Evolutionary conservation across 75 land plant species (phyloP).

Genomic region (Selaginella moellendorffii): DNA sequence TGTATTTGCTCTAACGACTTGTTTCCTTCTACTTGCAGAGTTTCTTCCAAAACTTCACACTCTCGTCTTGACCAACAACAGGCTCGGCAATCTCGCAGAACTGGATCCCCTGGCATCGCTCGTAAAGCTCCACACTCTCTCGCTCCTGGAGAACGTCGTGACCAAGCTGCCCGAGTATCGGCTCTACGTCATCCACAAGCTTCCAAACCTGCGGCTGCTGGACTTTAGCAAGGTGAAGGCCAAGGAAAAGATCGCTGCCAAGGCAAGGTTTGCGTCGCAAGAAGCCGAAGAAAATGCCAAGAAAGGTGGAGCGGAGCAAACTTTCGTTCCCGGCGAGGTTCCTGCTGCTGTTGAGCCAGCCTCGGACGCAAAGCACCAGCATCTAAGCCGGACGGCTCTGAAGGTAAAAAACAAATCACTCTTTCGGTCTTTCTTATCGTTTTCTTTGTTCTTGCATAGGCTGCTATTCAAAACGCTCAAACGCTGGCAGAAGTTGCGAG

Average conservation of each 20-base stretch:
- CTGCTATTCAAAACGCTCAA: slow-evolving; percentile 90
- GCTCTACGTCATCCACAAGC: slow-evolving; percentile 71
- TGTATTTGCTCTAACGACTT: background rate
- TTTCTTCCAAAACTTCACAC: slow-evolving; percentile 83
- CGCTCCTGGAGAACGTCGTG: slow-evolving; percentile 71
- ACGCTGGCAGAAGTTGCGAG: slow-evolving; percentile 92
- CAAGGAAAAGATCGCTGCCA: slow-evolving; percentile 87
- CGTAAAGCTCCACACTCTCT: slow-evolving; percentile 59
- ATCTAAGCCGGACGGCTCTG: slow-evolving; percentile 49
- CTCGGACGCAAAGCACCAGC: slow-evolving; percentile 29
- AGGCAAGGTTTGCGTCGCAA: slow-evolving; percentile 42
- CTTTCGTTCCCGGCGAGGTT: slow-evolving; percentile 64
- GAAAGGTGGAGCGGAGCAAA: slow-evolving; percentile 38
- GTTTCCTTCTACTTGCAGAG: slow-evolving; percentile 38
- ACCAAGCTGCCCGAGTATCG: slow-evolving; percentile 82
- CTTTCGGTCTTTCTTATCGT: background rate
- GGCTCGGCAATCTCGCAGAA: slow-evolving; percentile 75
- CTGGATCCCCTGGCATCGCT: slow-evolving; percentile 85
- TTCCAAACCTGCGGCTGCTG: slow-evolving; percentile 66
- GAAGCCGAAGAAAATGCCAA: slow-evolving; percentile 57
- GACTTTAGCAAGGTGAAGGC: slow-evolving; percentile 90
- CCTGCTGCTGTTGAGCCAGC: slow-evolving; percentile 11
- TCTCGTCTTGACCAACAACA: slow-evolving; percentile 83
- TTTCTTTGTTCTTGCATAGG: slow-evolving; percentile 34
- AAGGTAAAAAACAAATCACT: slow-evolving; percentile 38